Base-by-base conservation (phyloP, 306 rosid genomes). In the Rosa multiflora region DNA sequence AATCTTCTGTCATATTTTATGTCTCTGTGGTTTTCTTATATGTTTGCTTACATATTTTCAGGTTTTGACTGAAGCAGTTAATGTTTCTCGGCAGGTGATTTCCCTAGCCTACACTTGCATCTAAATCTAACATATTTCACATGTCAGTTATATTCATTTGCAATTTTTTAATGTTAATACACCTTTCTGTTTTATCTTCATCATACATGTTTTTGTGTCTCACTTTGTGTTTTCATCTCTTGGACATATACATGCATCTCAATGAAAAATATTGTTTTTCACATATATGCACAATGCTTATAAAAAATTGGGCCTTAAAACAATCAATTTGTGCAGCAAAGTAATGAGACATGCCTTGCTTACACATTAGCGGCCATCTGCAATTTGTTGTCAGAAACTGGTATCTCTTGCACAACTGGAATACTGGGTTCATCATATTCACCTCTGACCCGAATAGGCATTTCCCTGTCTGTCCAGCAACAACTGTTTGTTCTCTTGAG, bases 21-120 rank as follows among this genome's bases (percentile, higher is more conserved):
- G 52, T 37, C 72, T 12, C 26, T 67, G 37, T 76, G 59, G 75
- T 66, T 52, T 47, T 67, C 62, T 70, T 20, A 64, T 47, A 70
- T 69, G 71, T 48, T 82, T 86, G 44, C 73, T 82, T 82, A 21
- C 70, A 67, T 35, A 74, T 80, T 69, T 83, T 70, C 89, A 94
- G 99, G 99, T 92, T 82, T 85, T 92, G 84, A 89, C 97, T 2
- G 99, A 94, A 86, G 99, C 99, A 73, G 97, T 94, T 79, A 94
- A 90, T 80, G 85, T 90, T 84, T 94, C 91, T 81, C 97, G 93
- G 81, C 99, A 91, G 99, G 99, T 94, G 82, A 78, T 78, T 72
- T 78, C 75, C 59, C 71, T 37, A 48, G 20, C 39, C 77, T 63
- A 78, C 11, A 26, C 70, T 53, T 64, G 17, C 26, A 61, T 37